Percentiles rank a stretch among this genome's conserved stretches.
These are phyloP conservation scores for Acer negundo DNA, from an alignment of 345 rosid species.

Conservation along the genomic window DNA sequence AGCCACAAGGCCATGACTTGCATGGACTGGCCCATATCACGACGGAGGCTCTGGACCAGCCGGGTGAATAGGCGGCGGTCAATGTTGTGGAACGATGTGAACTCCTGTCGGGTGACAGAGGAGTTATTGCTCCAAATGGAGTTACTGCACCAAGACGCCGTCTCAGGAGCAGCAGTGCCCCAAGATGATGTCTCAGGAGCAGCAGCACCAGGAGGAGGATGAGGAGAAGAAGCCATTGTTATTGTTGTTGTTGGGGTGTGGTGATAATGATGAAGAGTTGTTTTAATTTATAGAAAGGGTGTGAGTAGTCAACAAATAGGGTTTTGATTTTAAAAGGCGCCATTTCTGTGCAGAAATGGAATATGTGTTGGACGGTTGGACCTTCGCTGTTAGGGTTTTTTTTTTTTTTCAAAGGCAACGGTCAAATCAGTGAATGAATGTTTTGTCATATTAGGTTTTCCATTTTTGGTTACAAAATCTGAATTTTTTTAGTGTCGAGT, in stretches of 20 bases:
- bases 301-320: no score
- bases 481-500: no score
- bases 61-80: constrained; percentile 53
- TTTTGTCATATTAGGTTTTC: neutral
- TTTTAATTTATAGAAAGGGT: no score
- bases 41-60: constrained; percentile 43
- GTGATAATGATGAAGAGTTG: no score
- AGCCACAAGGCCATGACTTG: constrained; percentile 60
- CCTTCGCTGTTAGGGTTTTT: neutral
- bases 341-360: constrained; percentile 24
- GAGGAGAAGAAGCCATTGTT: no score
- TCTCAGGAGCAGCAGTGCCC: neutral
- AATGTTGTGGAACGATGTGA: constrained; percentile 51
- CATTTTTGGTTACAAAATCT: no score
- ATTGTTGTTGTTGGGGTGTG: no score
- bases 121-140: no score
- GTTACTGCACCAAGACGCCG: no score
- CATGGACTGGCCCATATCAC: constrained; percentile 48
- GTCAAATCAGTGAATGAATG: neutral
- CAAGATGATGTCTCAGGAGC: no score
- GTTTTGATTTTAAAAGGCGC: constrained; percentile 13
- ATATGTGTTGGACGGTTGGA: neutral
- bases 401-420: constrained; percentile 8
- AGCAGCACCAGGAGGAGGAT: no score
- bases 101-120: constrained; percentile 38